These are phyloP conservation scores for Phialophora macrospora DNA, from an alignment of 2,329 filamentous ascomycete genomes.

Conservation along the genomic window DNA sequence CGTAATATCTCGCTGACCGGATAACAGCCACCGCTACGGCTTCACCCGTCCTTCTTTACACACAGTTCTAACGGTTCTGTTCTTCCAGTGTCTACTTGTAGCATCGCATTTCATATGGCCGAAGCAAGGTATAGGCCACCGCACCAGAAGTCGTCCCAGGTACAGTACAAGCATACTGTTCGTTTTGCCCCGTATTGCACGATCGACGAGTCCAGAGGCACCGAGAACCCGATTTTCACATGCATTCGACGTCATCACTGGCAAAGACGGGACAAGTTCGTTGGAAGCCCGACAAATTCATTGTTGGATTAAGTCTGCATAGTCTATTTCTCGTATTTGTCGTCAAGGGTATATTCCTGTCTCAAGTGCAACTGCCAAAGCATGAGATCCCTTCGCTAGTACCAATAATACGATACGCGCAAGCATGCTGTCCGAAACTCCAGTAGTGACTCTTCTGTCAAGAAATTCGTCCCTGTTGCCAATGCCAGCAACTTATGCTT, in stretches of 20 bases:
- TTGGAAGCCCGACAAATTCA: not conserved
- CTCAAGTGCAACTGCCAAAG: not conserved
- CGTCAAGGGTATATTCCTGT: not conserved
- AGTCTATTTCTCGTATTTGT: not conserved
- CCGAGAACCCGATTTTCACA: slow-evolving; percentile 20
- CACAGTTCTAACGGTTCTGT: too few relatives aligned
- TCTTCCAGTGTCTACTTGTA: not conserved
- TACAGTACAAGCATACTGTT: not conserved
- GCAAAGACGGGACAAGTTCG: not conserved
- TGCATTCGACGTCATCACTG: slow-evolving; percentile 28
- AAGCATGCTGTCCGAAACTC: not conserved
- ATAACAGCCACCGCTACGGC: not conserved
- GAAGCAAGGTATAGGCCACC: not conserved
- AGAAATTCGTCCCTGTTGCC: slow-evolving; percentile 20
- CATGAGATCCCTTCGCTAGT: not conserved
- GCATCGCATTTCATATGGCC: not conserved
- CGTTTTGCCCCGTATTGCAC: not conserved
- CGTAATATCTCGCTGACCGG: slow-evolving; percentile 2
- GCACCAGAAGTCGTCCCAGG: not conserved
- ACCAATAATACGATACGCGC: not conserved
- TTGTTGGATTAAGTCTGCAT: not conserved
- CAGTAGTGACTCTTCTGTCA: not conserved
- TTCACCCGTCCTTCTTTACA: not conserved
- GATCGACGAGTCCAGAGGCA: not conserved
- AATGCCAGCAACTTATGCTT: slow-evolving; percentile 12